phyloP scores from a whole-genome alignment of 495 filamentous ascomycete genomes.

The Letharia columbiana region DNA sequence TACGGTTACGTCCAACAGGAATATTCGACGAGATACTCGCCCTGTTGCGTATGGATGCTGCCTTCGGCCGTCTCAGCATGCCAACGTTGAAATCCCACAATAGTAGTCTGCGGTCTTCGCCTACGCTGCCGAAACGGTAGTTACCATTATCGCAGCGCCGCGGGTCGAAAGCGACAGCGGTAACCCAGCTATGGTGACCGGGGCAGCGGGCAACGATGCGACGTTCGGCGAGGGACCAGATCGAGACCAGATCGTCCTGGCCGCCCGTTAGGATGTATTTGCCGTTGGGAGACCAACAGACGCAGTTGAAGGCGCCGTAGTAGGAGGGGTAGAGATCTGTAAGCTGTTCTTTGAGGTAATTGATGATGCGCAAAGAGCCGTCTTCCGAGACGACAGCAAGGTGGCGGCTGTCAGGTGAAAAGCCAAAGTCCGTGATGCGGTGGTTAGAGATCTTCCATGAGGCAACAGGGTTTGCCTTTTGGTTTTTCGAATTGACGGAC shows the following conservation, averaged over 20 bases:
- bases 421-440: constrained; percentile 78
- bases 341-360: constrained; percentile 82
- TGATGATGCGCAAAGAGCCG: constrained; percentile 77
- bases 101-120: constrained; percentile 81
- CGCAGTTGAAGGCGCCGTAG: constrained; percentile 84
- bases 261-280: constrained; percentile 93
- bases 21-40: constrained; percentile 51
- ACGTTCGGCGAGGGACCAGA: constrained; percentile 81
- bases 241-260: constrained; percentile 88
- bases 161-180: constrained; percentile 83
- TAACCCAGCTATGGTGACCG: constrained; percentile 93
- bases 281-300: constrained; percentile 96
- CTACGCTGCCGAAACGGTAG: constrained; percentile 91
- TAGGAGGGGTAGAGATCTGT: constrained; percentile 81
- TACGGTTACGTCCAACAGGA: constrained; percentile 36
- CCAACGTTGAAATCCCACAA: constrained; percentile 97
- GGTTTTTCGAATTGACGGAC: constrained; percentile 83
- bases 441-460: constrained; percentile 87
- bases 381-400: constrained; percentile 92
- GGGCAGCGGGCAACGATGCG: constrained; percentile 85
- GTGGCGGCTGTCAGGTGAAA: constrained; percentile 77
- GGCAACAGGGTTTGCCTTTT: constrained; percentile 85
- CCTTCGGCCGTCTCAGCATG: constrained; percentile 85
- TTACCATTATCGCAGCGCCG: constrained; percentile 94
- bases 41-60: constrained; percentile 33